Evolutionary conservation across 768 basidiomycete species (phyloP).

Genomic region (Suillus cothurnatus): DNA sequence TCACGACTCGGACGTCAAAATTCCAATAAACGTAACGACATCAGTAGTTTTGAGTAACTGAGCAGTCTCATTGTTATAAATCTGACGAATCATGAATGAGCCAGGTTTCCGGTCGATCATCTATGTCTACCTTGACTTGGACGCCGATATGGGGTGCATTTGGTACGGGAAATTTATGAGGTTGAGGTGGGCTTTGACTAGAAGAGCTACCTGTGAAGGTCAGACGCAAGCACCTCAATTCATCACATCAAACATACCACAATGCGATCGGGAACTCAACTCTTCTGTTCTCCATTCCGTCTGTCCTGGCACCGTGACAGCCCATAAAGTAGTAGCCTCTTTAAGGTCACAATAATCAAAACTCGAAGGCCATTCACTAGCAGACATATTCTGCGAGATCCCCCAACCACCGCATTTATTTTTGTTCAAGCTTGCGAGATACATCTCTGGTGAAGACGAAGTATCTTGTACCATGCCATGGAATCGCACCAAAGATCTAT

Average conservation of each 20-base stretch:
- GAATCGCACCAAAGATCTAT: constrained; percentile 69
- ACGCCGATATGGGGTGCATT: constrained; percentile 60
- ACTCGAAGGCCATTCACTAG: constrained; percentile 3
- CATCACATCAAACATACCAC: constrained; percentile 19
- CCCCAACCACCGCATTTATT: constrained; percentile 78
- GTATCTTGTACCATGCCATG: constrained; percentile 85
- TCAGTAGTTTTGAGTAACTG: constrained; percentile 62
- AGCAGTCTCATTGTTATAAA: constrained; percentile 53
- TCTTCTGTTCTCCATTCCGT: constrained; percentile 53
- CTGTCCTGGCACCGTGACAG: constrained; percentile 72
- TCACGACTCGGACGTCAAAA: constrained; percentile 67
- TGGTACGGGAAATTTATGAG: constrained; percentile 70
- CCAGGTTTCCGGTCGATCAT: background rate
- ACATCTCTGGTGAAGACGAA: constrained; percentile 71
- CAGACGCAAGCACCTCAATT: background rate
- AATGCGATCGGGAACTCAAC: constrained; percentile 21
- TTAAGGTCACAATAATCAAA: constrained; percentile 54
- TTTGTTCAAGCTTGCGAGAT: constrained; percentile 50
- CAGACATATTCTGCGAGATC: constrained; percentile 38
- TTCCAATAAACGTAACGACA: constrained; percentile 69
- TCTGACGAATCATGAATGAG: constrained; percentile 37
- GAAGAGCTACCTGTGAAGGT: constrained; percentile 25
- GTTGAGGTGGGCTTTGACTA: constrained; percentile 29
- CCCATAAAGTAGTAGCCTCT: constrained; percentile 72
- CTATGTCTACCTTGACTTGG: constrained; percentile 61